phyloP scores from a whole-genome alignment of 2,329 filamentous ascomycete genomes.

The Madurella fahalii region DNA sequence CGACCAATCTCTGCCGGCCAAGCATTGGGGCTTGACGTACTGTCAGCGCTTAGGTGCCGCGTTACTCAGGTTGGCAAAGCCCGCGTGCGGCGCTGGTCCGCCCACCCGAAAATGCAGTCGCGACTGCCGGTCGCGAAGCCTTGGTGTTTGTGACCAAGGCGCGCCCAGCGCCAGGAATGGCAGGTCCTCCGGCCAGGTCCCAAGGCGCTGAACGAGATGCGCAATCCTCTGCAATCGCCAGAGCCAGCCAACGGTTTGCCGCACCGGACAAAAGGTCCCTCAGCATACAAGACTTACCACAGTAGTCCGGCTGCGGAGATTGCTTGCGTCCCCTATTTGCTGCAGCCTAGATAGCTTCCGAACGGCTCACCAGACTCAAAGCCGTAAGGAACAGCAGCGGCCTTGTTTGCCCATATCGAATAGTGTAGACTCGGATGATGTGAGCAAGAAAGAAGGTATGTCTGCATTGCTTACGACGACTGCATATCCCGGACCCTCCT shows the following conservation, averaged over 20 bases:
- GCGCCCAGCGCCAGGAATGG: slow-evolving; percentile 10
- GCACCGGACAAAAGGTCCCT: not conserved
- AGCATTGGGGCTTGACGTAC: not conserved
- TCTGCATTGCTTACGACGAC: too few relatives aligned
- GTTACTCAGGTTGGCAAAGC: slow-evolving; percentile 1
- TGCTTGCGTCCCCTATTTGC: too few relatives aligned
- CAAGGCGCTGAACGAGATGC: slow-evolving; percentile 1
- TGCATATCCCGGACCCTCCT: too few relatives aligned
- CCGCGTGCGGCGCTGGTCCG: not conserved
- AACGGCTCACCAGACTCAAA: too few relatives aligned
- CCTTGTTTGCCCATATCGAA: too few relatives aligned
- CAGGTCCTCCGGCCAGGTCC: slow-evolving; percentile 9
- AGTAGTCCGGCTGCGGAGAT: not conserved
- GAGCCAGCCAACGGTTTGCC: not conserved
- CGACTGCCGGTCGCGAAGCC: not conserved
- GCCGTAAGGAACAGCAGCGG: too few relatives aligned
- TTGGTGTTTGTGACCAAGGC: not conserved
- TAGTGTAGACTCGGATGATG: too few relatives aligned
- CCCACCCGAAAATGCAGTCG: slow-evolving; percentile 4
- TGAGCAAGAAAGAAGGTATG: too few relatives aligned
- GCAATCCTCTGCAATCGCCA: not conserved
- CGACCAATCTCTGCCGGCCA: not conserved
- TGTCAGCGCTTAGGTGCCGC: not conserved
- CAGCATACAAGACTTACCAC: not conserved
- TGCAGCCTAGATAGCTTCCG: too few relatives aligned